phyloP scores from a whole-genome alignment of 768 basidiomycete species.

The Pisolithus microcarpus region DNA sequence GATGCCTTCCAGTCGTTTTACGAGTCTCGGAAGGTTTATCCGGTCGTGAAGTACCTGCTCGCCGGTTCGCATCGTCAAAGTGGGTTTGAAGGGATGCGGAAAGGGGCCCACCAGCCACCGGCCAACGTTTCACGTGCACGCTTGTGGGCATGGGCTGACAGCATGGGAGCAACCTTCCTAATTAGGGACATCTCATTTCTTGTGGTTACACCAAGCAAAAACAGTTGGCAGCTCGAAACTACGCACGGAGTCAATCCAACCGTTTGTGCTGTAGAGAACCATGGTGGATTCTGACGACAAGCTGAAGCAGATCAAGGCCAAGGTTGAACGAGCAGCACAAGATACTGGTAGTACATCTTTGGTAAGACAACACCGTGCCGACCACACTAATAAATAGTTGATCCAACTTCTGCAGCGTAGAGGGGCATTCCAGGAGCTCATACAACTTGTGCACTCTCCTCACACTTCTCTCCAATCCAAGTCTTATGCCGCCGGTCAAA shows the following conservation, averaged over 20 bases:
- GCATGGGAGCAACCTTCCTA: constrained; percentile 22
- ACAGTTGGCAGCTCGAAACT: background rate
- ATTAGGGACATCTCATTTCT: background rate
- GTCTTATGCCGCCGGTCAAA: constrained; percentile 49
- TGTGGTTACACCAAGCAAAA: too few species aligned
- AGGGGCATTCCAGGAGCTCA: constrained; percentile 45
- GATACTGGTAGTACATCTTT: constrained; percentile 30
- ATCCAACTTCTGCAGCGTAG: constrained; percentile 36
- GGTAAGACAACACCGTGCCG: constrained; percentile 26
- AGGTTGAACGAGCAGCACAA: constrained; percentile 40
- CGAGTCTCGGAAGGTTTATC: constrained; percentile 58
- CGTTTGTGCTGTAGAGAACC: background rate
- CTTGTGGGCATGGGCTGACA: too few species aligned
- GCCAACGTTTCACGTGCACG: background rate
- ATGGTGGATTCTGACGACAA: constrained; percentile 18
- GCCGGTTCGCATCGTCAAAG: constrained; percentile 21
- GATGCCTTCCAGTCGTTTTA: constrained; percentile 54
- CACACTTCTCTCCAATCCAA: constrained; percentile 37
- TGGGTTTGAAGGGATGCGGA: background rate
- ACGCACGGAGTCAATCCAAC: background rate
- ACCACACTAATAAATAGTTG: constrained; percentile 2
- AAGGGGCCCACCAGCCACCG: background rate
- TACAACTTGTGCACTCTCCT: constrained; percentile 45
- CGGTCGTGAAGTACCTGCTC: constrained; percentile 46
- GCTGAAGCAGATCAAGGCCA: constrained; percentile 19